Evolutionary conservation across 768 basidiomycete species (phyloP), one percentile per base, ranked within the genome.

Genomic region (Podaxis rugospora): DNA sequence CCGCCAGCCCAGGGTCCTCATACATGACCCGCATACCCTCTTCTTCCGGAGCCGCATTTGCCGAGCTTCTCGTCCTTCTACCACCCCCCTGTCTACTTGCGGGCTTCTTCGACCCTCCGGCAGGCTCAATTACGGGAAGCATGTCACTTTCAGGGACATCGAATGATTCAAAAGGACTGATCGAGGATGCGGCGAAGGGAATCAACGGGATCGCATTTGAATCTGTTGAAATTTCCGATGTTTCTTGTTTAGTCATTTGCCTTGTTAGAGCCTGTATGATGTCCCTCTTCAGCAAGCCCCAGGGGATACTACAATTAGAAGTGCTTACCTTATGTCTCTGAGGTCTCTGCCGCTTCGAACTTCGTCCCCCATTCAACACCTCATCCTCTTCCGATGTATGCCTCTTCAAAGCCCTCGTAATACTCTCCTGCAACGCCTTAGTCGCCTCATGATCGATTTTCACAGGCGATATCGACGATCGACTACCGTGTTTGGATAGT

Each of bases 391-490:
- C 79, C 2, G 75, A 73, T 0, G 79, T 72, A 9, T 78, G 76
- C 7, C 89, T 79, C 69, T 93, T 92, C 7, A 92, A 74, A 58
- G 91, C 70, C 21, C 83, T 81, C 4, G 84, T 83, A 52, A 92
- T 83, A 62, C 83, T 88, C 64, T 90, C 86, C 63, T 89, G 83
- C 21, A 91, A 74, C 16, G 82, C 87, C 65, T 76, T 81, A n/a
- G 85, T 75, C 25, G 78, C 78, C 52, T 80, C 77, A 51, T 75
- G 73, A 51, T 79, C 76, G 32, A 83, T 76, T 55, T 79, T 78
- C 25, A 77, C 72, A 44, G 76, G 80, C 0, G 80, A 80, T 11
- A 72, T 61, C 11, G 74, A 75, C 27, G 66, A 61, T 46, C 68
- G 57, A 57, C 65, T 68, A 50, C 62, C 65, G 27, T 52, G 28